Evolutionary conservation across 495 filamentous ascomycete genomes (phyloP).

Genomic region (Delitschia confertaspora): DNA sequence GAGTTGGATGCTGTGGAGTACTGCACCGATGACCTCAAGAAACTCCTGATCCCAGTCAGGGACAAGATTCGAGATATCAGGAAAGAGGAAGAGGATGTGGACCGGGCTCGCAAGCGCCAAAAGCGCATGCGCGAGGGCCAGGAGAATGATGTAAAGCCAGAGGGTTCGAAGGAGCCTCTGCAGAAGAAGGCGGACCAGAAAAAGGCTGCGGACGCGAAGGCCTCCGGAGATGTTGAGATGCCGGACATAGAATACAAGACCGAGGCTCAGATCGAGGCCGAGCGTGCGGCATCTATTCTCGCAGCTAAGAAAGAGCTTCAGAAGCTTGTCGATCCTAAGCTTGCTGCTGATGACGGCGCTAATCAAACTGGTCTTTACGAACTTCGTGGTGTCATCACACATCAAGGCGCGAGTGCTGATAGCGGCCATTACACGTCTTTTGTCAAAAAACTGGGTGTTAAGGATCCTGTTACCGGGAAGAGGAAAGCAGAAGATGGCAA

Average conservation of each 20-base stretch:
- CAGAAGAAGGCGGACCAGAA: conserved; percentile 46
- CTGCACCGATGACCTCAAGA: conserved; percentile 80
- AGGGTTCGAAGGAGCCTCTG: conserved; percentile 31
- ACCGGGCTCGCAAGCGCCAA: conserved; percentile 78
- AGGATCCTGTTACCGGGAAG: conserved; percentile 60
- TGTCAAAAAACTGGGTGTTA: conserved; percentile 74
- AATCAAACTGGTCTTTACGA: conserved; percentile 94
- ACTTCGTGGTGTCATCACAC: conserved; percentile 88
- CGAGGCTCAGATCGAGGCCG: conserved; percentile 82
- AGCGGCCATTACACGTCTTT: conserved; percentile 97
- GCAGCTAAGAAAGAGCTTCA: conserved; percentile 77
- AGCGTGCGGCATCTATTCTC: conserved; percentile 62
- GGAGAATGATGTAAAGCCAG: conserved; percentile 42
- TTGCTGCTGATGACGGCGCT: conserved; percentile 66
- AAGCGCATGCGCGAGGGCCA: conserved; percentile 61
- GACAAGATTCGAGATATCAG: conserved; percentile 93
- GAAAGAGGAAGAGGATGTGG: conserved; percentile 87
- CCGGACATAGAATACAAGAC: conserved; percentile 72
- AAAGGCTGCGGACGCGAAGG: conserved; percentile 45
- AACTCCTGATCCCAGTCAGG: conserved; percentile 75
- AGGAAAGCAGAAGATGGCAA: conserved; percentile 74
- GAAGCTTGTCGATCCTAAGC: conserved; percentile 58
- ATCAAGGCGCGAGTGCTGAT: conserved; percentile 93
- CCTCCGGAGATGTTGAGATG: conserved; percentile 59
- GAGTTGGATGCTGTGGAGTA: conserved; percentile 93